Evolutionary conservation across 345 rosid species (phyloP).

Genomic region (Populus pruinosa): DNA sequence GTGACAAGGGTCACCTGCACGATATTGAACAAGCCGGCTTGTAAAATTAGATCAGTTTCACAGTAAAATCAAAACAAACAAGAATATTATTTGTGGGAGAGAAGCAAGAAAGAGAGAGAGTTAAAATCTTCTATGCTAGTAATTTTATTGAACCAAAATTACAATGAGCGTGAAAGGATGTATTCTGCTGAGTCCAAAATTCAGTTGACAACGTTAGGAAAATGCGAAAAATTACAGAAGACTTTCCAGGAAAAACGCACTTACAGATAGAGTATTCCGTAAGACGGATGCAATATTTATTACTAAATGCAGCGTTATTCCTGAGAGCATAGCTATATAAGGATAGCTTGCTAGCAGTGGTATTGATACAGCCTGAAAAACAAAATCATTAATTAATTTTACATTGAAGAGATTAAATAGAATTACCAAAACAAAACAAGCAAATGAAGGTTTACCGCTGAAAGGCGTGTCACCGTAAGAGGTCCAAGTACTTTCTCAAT

Average conservation of each 20-base stretch:
- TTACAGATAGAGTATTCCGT: slow-evolving; percentile 50
- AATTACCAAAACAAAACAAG: background rate
- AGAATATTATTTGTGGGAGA: no score
- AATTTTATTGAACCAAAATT: no score
- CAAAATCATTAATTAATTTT: background rate
- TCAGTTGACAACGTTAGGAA: no score
- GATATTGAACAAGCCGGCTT: background rate
- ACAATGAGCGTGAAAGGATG: no score
- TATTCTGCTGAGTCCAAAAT: no score
- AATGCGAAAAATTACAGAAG: background rate
- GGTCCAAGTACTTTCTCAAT: slow-evolving; percentile 45
- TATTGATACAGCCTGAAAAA: slow-evolving; percentile 46
- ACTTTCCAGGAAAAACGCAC: slow-evolving; percentile 5
- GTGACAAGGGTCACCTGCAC: slow-evolving; percentile 45
- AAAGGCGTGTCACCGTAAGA: slow-evolving; percentile 37
- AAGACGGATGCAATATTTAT: slow-evolving; percentile 43
- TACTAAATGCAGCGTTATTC: slow-evolving; percentile 34
- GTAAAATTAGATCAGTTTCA: background rate
- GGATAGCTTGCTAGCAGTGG: slow-evolving; percentile 47
- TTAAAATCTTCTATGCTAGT: no score
- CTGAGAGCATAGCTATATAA: slow-evolving; percentile 49
- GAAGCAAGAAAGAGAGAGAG: no score
- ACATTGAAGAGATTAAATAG: background rate
- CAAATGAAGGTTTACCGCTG: slow-evolving; percentile 35
- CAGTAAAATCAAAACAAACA: no score